phyloP scores from a whole-genome alignment of 2,329 filamentous ascomycete genomes.

The Colletotrichum filicis region DNA sequence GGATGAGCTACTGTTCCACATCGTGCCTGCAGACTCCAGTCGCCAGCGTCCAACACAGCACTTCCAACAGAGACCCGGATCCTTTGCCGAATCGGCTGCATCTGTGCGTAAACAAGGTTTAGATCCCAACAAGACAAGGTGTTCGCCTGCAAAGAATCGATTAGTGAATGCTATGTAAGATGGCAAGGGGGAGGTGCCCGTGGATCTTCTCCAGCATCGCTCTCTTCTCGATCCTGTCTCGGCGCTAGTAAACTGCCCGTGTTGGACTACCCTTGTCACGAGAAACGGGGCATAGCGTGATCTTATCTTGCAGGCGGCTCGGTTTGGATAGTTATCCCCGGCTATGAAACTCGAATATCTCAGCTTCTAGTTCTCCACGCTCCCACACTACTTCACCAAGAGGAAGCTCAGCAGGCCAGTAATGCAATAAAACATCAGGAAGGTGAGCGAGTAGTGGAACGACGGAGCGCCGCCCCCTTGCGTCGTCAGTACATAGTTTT shows the following conservation, averaged over 20 bases:
- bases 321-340: neutral
- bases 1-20: neutral
- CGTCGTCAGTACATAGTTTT: neutral
- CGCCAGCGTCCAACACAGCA: no score
- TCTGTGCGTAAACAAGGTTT: neutral
- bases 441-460: neutral
- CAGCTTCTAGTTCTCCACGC: neutral
- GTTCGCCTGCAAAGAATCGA: neutral
- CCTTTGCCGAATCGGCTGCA: neutral
- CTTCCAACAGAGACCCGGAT: neutral
- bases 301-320: neutral
- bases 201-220: neutral
- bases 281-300: neutral
- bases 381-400: neutral
- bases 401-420: neutral
- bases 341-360: neutral
- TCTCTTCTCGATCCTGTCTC: neutral
- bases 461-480: constrained; percentile 1
- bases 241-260: neutral
- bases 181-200: neutral
- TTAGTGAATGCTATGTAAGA: neutral
- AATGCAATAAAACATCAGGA: neutral
- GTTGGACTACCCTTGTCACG: neutral
- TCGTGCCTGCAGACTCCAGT: neutral
- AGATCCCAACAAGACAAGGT: neutral